phyloP scores from a whole-genome alignment of 2,329 filamentous ascomycete species.

The Cercospora zeae-maydis region DNA sequence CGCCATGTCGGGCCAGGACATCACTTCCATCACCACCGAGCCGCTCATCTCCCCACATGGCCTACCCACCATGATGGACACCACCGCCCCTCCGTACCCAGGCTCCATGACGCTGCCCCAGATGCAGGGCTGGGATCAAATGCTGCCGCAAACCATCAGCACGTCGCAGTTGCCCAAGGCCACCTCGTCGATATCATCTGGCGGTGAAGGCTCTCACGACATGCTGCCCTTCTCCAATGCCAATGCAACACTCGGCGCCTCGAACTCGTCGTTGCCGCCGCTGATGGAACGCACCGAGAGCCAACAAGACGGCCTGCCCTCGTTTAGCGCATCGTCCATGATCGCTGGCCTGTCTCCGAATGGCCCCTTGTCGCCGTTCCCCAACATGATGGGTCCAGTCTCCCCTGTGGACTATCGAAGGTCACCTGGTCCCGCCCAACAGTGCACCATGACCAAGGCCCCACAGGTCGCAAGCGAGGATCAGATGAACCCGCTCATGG shows the following conservation, averaged over 20 bases:
- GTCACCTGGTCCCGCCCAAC: conserved; percentile 65
- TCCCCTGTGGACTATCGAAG: conserved; percentile 67
- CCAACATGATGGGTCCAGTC: conserved; percentile 63
- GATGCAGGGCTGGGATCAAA: conserved; percentile 81
- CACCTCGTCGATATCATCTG: conserved; percentile 62
- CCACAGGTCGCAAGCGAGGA: conserved; percentile 82
- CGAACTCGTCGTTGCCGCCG: conserved; percentile 55
- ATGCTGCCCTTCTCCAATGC: conserved; percentile 52
- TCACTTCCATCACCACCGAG: conserved; percentile 49
- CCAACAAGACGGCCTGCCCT: conserved; percentile 43
- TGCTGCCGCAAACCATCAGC: conserved; percentile 66
- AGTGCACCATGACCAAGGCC: conserved; percentile 62
- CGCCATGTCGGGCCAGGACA: conserved; percentile 69
- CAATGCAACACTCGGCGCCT: conserved; percentile 23
- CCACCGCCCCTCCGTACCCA: conserved; percentile 62
- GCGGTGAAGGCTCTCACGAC: conserved; percentile 32
- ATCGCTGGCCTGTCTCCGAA: conserved; percentile 67
- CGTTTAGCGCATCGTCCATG: conserved; percentile 67
- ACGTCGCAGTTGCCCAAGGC: conserved; percentile 61
- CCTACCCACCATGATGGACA: conserved; percentile 70
- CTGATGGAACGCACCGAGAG: conserved; percentile 54
- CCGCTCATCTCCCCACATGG: conserved; percentile 71
- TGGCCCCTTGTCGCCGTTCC: conserved; percentile 69
- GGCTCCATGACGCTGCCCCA: conserved; percentile 78
- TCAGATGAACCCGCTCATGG: conserved; percentile 77